Base-by-base conservation (phyloP, 2,329 filamentous ascomycete genomes). In the Blumeriella jaapii region DNA sequence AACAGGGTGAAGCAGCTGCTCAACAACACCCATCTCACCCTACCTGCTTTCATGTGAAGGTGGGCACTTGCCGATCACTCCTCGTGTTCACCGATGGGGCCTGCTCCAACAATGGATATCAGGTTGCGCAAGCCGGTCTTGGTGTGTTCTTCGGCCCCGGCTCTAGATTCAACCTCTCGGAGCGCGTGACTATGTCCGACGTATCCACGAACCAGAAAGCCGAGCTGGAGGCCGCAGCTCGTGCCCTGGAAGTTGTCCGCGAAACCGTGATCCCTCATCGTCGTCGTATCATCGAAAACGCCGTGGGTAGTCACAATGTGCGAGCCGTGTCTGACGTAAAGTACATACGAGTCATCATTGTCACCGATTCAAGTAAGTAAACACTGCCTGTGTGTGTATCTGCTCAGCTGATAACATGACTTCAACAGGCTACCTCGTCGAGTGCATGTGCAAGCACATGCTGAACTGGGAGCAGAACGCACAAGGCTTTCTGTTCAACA, bases 61-160 rank as follows among this genome's bases (percentile, higher is more conserved):
- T n/a, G 2, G 30, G 34, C 19, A 41, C 34, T 31, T 19, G 12
- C 6, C 34, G 34, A 26, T 37, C 34, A 17, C 20, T 38, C 17
- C 26, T 41, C 25, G 39, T 34, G 10, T 41, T 41, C n/a, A 38
- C 34, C 7, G 34, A 38, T 20, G 39, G 39, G 16, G 39, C 39
- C 24, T 38, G 34, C 30, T 31, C 34, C 29, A 26, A 27, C 5
- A 38, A 38, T 18, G 39, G 38, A 8, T 4, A 24, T 31, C 25
- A 24, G 17, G 18, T 23, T 27, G 38, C 38, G 3, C 24, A 22
- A 25, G 38, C 24, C 27, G 29, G 38, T 7, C 3, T 37, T 11
- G 38, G 38, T 17, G 25, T 36, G 22, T 40, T 33, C 29, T 40
- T 24, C 22, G 22, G 22, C 22, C 22, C 22, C 12, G 29, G 24